phyloP scores from a whole-genome alignment of 331 rosid genomes.

The Phaseolus coccineus region DNA sequence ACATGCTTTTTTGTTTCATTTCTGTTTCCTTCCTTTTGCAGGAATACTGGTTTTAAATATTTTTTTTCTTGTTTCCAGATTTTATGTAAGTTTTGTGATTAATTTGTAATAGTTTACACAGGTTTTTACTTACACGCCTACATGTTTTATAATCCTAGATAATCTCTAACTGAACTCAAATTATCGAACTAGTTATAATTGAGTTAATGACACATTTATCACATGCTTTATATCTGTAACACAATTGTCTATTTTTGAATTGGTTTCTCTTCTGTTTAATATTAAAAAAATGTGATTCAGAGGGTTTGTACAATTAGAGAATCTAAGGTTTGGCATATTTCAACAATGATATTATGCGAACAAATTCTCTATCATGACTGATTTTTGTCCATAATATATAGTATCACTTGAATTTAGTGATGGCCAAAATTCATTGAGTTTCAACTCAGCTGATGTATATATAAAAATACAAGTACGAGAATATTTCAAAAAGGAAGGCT shows the following conservation, averaged over 20 bases:
- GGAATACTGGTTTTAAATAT: background rate
- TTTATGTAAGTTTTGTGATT: background rate
- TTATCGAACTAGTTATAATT: background rate
- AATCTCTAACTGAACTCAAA: background rate
- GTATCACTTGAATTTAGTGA: too few species aligned
- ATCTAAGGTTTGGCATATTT: too few species aligned
- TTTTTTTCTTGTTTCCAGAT: constrained; percentile 13
- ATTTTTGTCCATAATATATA: too few species aligned
- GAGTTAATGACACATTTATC: background rate
- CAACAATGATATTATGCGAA: too few species aligned
- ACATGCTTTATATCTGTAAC: background rate
- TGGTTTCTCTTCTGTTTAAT: background rate
- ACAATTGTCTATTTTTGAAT: background rate
- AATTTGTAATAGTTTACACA: background rate
- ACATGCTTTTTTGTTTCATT: constrained; percentile 24
- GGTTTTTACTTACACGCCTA: background rate
- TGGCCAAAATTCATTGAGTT: too few species aligned
- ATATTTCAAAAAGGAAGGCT: too few species aligned
- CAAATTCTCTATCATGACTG: too few species aligned
- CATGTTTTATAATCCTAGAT: background rate
- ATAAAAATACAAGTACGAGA: too few species aligned
- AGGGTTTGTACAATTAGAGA: too few species aligned
- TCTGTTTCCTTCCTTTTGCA: constrained; percentile 16
- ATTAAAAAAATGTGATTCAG: background rate
- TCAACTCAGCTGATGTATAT: too few species aligned